Base-by-base conservation (phyloP, 2,329 filamentous ascomycete genomes). In the Seiridium unicorne region DNA sequence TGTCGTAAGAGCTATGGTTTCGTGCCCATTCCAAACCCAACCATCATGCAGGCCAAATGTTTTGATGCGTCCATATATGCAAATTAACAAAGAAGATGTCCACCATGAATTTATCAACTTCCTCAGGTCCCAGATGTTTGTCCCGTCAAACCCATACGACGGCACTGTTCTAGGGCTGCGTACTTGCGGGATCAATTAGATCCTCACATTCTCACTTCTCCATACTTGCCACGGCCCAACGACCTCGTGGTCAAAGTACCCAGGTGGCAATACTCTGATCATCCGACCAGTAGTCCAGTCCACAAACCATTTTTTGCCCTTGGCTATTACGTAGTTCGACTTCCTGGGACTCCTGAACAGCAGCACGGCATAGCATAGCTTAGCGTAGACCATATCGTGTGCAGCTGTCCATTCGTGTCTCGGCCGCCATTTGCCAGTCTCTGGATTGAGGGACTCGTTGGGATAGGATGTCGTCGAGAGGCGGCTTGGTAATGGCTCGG, bases 351-450 rank as follows among this genome's bases (percentile, higher is more conserved):
- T 83, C 60, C 81, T 77, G 69, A 82, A 84, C 32, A 85, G 75
- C 8, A 87, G 73, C 55, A 84, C 81, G n/a, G 81, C 80, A 70
- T 85, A 85, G 72, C 84, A 87, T 8, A 85, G 76, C 70, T 83
- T 84, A 56, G 84, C 84, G 61, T 87, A 87, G 35, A 85, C 73
- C 72, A 85, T 77, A 65, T 87, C 84, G 70, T 86, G 84, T 40
- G 79, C 79, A 49, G 74, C 73, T 5, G 81, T 81, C 84, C 84
- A 86, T 56, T 76, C 72, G 65, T 85, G 82, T 60, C 78, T 74
- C 2, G 84, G 84, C 53, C 77, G 73, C 84, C 84, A 87, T 69
- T 87, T 87, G 44, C 75, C 84, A 10, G 81, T 81, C 47, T 75
- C 74, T 5, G 77, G 75, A 61, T 82, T 78, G 59, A 82, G 71